Conservation (phyloP, 345 rosid genomes). For the Alliaria petiolata region DNA sequence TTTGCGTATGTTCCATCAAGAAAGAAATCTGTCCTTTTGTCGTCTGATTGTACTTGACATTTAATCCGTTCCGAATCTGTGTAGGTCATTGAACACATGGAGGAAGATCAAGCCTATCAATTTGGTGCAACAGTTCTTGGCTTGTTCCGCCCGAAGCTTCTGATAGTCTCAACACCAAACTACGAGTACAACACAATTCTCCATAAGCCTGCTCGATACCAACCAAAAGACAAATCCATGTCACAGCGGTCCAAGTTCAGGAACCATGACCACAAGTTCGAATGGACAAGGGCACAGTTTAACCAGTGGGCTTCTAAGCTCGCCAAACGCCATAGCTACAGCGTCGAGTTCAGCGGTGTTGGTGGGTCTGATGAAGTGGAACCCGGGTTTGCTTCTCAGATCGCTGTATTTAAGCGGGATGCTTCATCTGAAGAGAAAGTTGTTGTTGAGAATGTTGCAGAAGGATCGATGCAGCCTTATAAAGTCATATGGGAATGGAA, state of each 20-base stretch:
- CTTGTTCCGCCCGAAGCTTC: conserved; percentile 55
- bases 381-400: conserved; percentile 25
- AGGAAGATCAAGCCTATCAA: conserved; percentile 67
- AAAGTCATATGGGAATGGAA: conserved; percentile 70
- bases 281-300: conserved; percentile 92
- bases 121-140: conserved; percentile 64
- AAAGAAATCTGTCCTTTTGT: background rate
- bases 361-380: conserved; percentile 56
- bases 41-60: background rate
- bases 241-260: conserved; percentile 59
- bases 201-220: conserved; percentile 39
- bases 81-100: conserved; percentile 95
- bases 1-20: background rate
- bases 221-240: conserved; percentile 38
- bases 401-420: conserved; percentile 54
- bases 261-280: conserved; percentile 93
- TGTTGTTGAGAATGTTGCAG: background rate
- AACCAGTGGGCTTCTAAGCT: conserved; percentile 61
- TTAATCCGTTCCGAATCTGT: conserved; percentile 6
- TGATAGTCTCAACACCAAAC: conserved; percentile 83
- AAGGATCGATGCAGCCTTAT: conserved; percentile 37
- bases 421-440: background rate
- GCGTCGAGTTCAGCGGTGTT: conserved; percentile 79
- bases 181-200: conserved; percentile 83
- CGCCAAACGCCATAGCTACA: conserved; percentile 54